phyloP scores from a whole-genome alignment of 371 early-diverging fungal species.

The Lichtheimia corymbifera region DNA sequence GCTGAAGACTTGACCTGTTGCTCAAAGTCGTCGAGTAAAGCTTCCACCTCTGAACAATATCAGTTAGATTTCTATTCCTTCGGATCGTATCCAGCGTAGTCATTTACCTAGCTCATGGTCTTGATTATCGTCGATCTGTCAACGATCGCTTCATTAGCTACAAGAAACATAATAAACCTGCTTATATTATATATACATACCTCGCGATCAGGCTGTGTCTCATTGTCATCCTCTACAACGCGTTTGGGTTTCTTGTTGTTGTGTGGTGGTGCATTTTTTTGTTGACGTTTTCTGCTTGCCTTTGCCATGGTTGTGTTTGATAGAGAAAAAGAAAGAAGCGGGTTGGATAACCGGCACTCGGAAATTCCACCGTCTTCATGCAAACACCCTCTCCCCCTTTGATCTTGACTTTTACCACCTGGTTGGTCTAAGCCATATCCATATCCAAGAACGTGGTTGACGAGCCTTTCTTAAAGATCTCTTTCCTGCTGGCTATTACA shows the following conservation, averaged over 20 bases:
- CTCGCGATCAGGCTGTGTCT: background rate
- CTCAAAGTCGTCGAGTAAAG: conserved; percentile 43
- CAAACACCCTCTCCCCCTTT: too few species aligned
- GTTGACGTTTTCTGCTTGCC: background rate
- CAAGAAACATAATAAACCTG: too few species aligned
- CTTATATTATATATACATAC: too few species aligned
- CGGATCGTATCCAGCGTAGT: background rate
- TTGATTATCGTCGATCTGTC: background rate
- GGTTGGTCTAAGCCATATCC: too few species aligned
- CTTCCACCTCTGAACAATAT: background rate
- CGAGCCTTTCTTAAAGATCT: too few species aligned
- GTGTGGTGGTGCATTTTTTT: background rate
- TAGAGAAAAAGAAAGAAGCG: background rate
- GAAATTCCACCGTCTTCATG: too few species aligned
- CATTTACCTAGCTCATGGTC: background rate
- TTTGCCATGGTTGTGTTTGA: background rate
- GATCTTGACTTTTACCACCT: too few species aligned
- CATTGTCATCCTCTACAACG: background rate
- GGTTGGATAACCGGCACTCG: background rate
- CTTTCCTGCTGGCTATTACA: too few species aligned
- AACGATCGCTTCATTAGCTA: background rate
- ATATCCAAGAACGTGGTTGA: too few species aligned
- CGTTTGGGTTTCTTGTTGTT: background rate
- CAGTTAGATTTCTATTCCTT: background rate
- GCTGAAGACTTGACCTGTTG: conserved; percentile 35